Percentiles rank a stretch among this genome's conserved stretches.
Conservation (phyloP, 2,329 filamentous ascomycete species). For the Aspergillus fumigatus region DNA sequence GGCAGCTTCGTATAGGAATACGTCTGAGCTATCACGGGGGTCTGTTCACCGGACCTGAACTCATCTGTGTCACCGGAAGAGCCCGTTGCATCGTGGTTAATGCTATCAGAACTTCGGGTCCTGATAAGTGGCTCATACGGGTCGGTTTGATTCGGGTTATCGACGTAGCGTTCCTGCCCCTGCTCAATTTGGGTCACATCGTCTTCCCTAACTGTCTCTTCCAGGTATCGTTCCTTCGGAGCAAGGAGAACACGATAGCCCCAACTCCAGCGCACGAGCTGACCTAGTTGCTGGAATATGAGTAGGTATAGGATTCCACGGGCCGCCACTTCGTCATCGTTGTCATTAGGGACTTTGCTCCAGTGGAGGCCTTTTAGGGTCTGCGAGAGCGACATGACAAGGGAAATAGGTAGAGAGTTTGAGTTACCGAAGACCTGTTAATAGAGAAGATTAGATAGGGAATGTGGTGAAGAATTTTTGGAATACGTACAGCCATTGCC, state of each 20-base stretch:
- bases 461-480: not conserved
- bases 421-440: conserved; percentile 86
- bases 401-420: conserved; percentile 93
- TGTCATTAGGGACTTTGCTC: conserved; percentile 86
- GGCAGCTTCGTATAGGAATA: conserved; percentile 35
- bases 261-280: conserved; percentile 96
- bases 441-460: not conserved
- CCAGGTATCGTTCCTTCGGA: conserved; percentile 60
- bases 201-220: conserved; percentile 37
- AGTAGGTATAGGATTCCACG: conserved; percentile 91
- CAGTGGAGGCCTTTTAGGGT: conserved; percentile 90
- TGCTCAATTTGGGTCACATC: conserved; percentile 32
- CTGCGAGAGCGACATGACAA: conserved; percentile 89
- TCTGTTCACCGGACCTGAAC: conserved; percentile 38
- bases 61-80: conserved; percentile 13
- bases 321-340: conserved; percentile 89
- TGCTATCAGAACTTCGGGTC: conserved; percentile 29
- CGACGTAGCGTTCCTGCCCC: conserved; percentile 38
- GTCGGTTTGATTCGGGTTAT: conserved; percentile 35
- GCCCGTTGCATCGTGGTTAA: conserved; percentile 7
- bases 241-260: conserved; percentile 93
- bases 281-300: conserved; percentile 96
- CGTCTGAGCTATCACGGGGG: conserved; percentile 31
- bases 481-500: conserved; percentile 71
- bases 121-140: conserved; percentile 34